A percentile compares a stretch with the other conserved stretches of the same genome.
phyloP scores from a whole-genome alignment of 306 rosid genomes.

The Albizia julibrissin region DNA sequence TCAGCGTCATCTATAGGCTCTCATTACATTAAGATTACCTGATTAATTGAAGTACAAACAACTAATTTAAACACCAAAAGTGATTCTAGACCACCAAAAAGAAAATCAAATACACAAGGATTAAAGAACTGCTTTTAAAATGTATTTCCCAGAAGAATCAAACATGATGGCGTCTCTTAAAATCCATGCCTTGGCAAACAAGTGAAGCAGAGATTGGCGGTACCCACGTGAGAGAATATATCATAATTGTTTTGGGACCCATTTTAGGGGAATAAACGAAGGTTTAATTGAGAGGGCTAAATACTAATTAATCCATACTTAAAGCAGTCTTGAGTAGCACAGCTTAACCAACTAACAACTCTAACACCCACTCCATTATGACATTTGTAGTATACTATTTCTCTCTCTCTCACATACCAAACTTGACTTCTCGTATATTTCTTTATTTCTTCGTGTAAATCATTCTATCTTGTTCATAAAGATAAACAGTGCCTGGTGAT shows the following conservation, averaged over 20 bases:
- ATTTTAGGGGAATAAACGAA: neutral
- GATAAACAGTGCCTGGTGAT: slow-evolving; percentile 32
- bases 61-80: neutral
- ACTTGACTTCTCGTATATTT: slow-evolving; percentile 26
- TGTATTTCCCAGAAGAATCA: neutral
- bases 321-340: slow-evolving; percentile 25
- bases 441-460: slow-evolving; percentile 37
- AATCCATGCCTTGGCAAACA: slow-evolving; percentile 17
- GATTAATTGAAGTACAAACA: neutral
- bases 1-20: slow-evolving; percentile 14
- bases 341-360: slow-evolving; percentile 35
- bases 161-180: neutral
- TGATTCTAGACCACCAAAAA: neutral
- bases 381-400: neutral
- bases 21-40: neutral
- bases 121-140: neutral
- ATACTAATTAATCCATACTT: slow-evolving; percentile 13
- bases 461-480: slow-evolving; percentile 53
- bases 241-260: slow-evolving; percentile 2
- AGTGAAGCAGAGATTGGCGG: slow-evolving; percentile 25
- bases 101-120: neutral
- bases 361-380: slow-evolving; percentile 45
- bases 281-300: neutral
- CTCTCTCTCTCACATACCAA: slow-evolving; percentile 39
- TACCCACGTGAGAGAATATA: neutral